phyloP scores from a whole-genome alignment of 345 rosid genomes.

The Clausena lansium region DNA sequence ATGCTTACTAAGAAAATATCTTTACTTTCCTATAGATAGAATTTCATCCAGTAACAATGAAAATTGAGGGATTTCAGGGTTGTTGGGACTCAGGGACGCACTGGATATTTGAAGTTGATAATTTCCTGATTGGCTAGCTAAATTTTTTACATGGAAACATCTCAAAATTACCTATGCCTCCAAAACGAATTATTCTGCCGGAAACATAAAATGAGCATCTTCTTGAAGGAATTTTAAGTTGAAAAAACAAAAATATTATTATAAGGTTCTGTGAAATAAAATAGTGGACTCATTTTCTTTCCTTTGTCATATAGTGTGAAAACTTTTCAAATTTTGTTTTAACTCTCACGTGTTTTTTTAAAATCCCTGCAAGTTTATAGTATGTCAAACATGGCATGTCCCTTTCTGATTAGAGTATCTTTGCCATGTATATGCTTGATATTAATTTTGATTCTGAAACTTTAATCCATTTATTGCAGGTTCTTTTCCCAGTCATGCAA shows the following conservation, averaged over 20 bases:
- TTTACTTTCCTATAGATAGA: neutral
- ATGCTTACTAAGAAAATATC: neutral
- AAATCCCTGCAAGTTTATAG: neutral
- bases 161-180: neutral
- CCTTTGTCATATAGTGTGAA: neutral
- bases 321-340: neutral
- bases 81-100: neutral
- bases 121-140: neutral
- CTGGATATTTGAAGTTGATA: neutral
- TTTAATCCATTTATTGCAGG: slow-evolving; percentile 37
- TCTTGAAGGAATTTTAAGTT: neutral
- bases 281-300: neutral
- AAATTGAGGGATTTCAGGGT: neutral
- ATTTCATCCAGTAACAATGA: neutral
- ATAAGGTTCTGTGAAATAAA: neutral
- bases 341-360: neutral
- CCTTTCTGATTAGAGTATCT: neutral
- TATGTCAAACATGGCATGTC: neutral
- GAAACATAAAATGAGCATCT: neutral
- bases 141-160: neutral
- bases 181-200: neutral
- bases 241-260: neutral
- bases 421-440: neutral
- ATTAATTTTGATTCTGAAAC: neutral
- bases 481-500: slow-evolving; percentile 76